Evolutionary conservation across 208 protist species (phyloP).

Genomic region (Acanthamoeba polyphaga): DNA sequence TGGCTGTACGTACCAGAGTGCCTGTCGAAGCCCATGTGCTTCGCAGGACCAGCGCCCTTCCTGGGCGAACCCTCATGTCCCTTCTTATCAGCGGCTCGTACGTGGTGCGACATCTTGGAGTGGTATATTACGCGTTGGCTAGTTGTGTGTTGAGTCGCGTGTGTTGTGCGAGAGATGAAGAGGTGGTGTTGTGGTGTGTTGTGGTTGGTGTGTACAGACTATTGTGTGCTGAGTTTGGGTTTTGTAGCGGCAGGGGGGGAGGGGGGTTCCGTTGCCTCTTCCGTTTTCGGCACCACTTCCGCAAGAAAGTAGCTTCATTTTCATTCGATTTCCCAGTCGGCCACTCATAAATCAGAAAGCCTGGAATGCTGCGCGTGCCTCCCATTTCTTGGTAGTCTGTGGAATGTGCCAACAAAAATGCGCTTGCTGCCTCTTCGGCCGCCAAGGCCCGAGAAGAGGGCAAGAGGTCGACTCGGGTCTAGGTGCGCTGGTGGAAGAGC

Average conservation of each 20-base stretch:
- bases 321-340: not conserved
- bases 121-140: not conserved
- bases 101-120: not conserved
- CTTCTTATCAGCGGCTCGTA: not conserved
- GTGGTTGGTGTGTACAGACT: too few relatives aligned
- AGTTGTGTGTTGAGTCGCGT: too few relatives aligned
- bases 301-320: not conserved
- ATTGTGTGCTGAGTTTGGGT: too few relatives aligned
- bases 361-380: too few relatives aligned
- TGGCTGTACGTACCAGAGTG: slow-evolving; percentile 28
- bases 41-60: not conserved
- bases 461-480: not conserved
- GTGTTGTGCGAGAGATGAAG: not conserved
- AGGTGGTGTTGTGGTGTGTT: not conserved
- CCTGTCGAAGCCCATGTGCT: slow-evolving; percentile 53
- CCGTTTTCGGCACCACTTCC: not conserved
- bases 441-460: too few relatives aligned
- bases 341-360: not conserved
- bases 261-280: not conserved
- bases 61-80: not conserved
- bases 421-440: too few relatives aligned
- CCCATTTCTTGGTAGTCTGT: too few relatives aligned
- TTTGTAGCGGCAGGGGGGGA: not conserved
- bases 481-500: slow-evolving; percentile 74
- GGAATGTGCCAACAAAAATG: too few relatives aligned